phyloP scores from a whole-genome alignment of 2,329 filamentous ascomycete species.

The Alternaria incomplexa region DNA sequence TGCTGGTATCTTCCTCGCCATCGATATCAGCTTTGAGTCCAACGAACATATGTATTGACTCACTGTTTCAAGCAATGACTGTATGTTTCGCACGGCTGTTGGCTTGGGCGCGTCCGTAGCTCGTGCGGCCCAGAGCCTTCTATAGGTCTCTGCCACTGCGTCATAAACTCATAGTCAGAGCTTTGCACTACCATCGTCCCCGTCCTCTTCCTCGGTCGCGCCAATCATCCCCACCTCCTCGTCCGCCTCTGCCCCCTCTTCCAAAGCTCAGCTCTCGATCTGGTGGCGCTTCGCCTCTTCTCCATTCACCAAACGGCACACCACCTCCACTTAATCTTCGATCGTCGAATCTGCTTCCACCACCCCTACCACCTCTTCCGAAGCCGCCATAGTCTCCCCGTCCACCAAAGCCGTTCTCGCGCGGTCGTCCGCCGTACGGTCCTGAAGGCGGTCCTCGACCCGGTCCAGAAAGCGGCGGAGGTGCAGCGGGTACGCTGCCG shows the following conservation, averaged over 20 bases:
- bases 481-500: constrained; percentile 72
- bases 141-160: not conserved
- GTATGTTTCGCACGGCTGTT: not conserved
- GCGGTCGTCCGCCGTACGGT: constrained; percentile 33
- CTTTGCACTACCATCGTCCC: constrained; percentile 35
- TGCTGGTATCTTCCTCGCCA: not conserved
- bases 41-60: not conserved
- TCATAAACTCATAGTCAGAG: too few species aligned
- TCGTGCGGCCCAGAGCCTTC: not conserved
- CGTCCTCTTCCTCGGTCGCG: constrained; percentile 44
- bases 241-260: constrained; percentile 47
- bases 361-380: constrained; percentile 47
- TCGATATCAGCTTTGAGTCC: not conserved
- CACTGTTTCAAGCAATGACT: not conserved
- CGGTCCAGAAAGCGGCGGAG: constrained; percentile 52
- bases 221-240: constrained; percentile 38
- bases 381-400: constrained; percentile 35
- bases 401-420: constrained; percentile 42
- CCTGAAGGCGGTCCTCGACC: constrained; percentile 37
- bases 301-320: constrained; percentile 67
- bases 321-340: constrained; percentile 50
- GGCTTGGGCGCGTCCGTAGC: too few species aligned
- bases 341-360: constrained; percentile 40
- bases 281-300: constrained; percentile 68
- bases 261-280: constrained; percentile 49